Evolutionary conservation across 1,139 yeast genomes (phyloP).

Genomic region (Hyphopichia pseudoburtonii): DNA sequence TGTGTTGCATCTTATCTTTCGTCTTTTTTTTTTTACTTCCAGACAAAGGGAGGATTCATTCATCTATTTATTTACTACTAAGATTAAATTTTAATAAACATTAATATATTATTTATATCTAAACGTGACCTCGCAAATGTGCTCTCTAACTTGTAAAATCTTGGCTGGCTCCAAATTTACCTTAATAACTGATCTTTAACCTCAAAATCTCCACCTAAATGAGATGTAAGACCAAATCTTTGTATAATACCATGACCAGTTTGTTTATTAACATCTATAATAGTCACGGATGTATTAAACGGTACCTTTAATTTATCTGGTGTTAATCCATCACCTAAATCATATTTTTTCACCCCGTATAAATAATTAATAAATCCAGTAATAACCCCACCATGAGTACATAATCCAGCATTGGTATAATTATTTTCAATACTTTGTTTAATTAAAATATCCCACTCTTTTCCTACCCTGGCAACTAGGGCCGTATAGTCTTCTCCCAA

Average conservation of each 20-base stretch:
- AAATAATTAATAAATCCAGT: constrained; percentile 55
- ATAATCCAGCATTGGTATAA: constrained; percentile 54
- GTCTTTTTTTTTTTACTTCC: too few relatives aligned
- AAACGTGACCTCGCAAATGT: too few relatives aligned
- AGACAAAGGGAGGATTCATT: too few relatives aligned
- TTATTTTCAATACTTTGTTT: constrained; percentile 31
- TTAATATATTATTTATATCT: too few relatives aligned
- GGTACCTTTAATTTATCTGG: constrained; percentile 56
- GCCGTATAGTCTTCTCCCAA: constrained; percentile 55
- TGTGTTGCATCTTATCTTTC: too few relatives aligned
- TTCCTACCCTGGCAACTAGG: constrained; percentile 50
- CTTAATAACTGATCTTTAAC: constrained; percentile 49
- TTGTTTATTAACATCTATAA: constrained; percentile 51
- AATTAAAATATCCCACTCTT: constrained; percentile 48
- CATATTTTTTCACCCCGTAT: constrained; percentile 34
- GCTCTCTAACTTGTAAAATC: too few relatives aligned
- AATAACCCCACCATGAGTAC: constrained; percentile 89
- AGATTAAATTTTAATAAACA: too few relatives aligned
- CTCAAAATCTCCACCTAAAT: constrained; percentile 57
- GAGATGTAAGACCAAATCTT: constrained; percentile 60
- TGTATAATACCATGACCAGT: constrained; percentile 43
- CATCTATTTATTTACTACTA: too few relatives aligned
- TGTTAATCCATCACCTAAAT: constrained; percentile 35
- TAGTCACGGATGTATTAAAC: constrained; percentile 70
- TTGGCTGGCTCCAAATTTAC: too few relatives aligned